These are phyloP conservation scores for Coprinopsis marcescibilis DNA, from an alignment of 768 basidiomycete genomes.

Conservation along the genomic window DNA sequence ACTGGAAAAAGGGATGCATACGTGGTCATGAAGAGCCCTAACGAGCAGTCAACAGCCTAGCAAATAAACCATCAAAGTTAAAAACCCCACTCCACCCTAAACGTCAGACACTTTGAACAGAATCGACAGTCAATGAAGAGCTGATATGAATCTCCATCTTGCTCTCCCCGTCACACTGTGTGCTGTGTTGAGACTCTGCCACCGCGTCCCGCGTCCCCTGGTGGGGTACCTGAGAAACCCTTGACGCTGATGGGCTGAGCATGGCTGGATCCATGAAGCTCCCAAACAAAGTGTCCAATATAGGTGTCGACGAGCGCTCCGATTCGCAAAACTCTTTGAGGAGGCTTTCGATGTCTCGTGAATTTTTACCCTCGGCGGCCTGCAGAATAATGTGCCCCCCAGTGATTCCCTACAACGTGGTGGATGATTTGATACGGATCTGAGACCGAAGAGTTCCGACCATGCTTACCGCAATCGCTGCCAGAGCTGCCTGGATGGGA, in stretches of 20 bases:
- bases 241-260: neutral
- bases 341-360: neutral
- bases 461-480: neutral
- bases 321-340: neutral
- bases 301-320: neutral
- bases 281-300: slow-evolving; percentile 1
- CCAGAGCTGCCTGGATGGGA: neutral
- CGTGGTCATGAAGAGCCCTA: too few species aligned
- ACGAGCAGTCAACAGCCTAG: too few species aligned
- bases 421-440: neutral
- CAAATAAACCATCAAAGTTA: too few species aligned
- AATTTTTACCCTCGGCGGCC: neutral
- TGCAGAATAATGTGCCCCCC: neutral
- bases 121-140: too few species aligned
- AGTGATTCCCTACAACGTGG: neutral
- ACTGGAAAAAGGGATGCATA: too few species aligned
- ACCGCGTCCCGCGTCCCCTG: too few species aligned
- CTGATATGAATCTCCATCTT: too few species aligned
- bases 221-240: neutral
- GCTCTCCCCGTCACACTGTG: too few species aligned
- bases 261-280: slow-evolving; percentile 1
- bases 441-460: neutral
- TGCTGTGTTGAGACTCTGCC: too few species aligned
- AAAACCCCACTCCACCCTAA: too few species aligned
- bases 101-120: too few species aligned